A percentile compares a stretch with the other conserved stretches of the same genome.
phyloP scores from a whole-genome alignment of 805 yeast species.

The Metschnikowia cerradonensis region DNA sequence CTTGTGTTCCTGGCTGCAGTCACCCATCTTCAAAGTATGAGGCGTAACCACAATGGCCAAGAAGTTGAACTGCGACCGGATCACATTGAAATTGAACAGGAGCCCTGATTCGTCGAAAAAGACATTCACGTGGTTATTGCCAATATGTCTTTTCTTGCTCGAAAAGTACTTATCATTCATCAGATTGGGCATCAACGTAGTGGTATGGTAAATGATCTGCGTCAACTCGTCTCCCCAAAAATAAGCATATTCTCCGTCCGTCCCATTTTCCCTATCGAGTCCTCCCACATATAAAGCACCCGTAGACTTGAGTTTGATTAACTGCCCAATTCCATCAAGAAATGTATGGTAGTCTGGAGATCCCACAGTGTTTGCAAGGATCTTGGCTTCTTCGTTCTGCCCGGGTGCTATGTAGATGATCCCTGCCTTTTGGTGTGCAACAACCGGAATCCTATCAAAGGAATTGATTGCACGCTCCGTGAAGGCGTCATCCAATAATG shows the following conservation, averaged over 20 bases:
- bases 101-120: conserved; percentile 71
- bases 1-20: conserved; percentile 11
- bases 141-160: conserved; percentile 77
- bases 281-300: conserved; percentile 68
- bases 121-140: conserved; percentile 77
- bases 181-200: conserved; percentile 72
- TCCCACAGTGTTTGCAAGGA: conserved; percentile 61
- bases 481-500: conserved; percentile 46
- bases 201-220: conserved; percentile 73
- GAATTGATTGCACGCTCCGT: conserved; percentile 50
- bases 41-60: conserved; percentile 77
- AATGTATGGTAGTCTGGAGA: conserved; percentile 60
- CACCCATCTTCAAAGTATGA: conserved; percentile 25
- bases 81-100: conserved; percentile 64
- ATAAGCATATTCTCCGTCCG: conserved; percentile 73
- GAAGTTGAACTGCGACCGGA: conserved; percentile 78
- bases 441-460: conserved; percentile 73
- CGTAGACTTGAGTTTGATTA: conserved; percentile 53
- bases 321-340: conserved; percentile 52
- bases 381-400: conserved; percentile 60
- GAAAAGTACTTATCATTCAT: conserved; percentile 41
- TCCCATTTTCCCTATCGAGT: conserved; percentile 61
- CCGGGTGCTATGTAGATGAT: conserved; percentile 67
- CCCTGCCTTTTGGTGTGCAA: conserved; percentile 76
- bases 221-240: conserved; percentile 68